These are phyloP conservation scores for Lasiosphaeria hispida DNA, from an alignment of 495 filamentous ascomycete genomes.

Conservation along the genomic window DNA sequence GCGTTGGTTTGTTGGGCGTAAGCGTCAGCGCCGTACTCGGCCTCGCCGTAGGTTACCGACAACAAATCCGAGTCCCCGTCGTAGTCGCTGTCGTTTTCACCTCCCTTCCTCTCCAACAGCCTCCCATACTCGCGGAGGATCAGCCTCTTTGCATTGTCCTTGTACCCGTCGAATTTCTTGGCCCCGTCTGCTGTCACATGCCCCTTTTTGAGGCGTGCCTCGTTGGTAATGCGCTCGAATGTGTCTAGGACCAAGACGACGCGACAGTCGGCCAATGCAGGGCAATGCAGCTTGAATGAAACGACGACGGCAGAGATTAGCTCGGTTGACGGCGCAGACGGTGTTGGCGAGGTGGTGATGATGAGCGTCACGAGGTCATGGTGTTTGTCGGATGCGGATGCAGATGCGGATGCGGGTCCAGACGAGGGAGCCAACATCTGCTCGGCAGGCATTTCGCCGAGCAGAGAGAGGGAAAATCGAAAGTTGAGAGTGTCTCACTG, in stretches of 20 bases:
- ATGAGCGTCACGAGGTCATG: constrained; percentile 39
- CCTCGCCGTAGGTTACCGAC: constrained; percentile 23
- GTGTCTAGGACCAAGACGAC: constrained; percentile 47
- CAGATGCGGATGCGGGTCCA: background rate
- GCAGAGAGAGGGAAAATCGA: background rate
- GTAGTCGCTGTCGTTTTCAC: background rate
- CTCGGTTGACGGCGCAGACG: constrained; percentile 46
- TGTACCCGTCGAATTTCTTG: constrained; percentile 36
- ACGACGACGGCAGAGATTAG: constrained; percentile 37
- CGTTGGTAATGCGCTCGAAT: constrained; percentile 39
- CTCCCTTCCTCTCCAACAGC: background rate
- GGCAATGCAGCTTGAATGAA: constrained; percentile 40
- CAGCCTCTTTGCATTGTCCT: constrained; percentile 38
- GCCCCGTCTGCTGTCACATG: constrained; percentile 42
- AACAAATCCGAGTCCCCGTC: constrained; percentile 16
- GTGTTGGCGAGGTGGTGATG: constrained; percentile 49
- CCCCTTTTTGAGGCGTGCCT: constrained; percentile 44
- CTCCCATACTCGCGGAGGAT: constrained; percentile 32
- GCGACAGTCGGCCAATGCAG: constrained; percentile 29
- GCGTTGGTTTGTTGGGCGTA: constrained; percentile 31
- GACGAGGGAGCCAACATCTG: constrained; percentile 3
- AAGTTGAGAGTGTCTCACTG: background rate
- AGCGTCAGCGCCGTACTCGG: constrained; percentile 41
- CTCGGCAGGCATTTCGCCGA: constrained; percentile 14
- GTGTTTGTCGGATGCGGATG: constrained; percentile 1